These are phyloP conservation scores for Zizania latifolia DNA, from an alignment of 176 grass and related monocot genomes.

Conservation along the genomic window DNA sequence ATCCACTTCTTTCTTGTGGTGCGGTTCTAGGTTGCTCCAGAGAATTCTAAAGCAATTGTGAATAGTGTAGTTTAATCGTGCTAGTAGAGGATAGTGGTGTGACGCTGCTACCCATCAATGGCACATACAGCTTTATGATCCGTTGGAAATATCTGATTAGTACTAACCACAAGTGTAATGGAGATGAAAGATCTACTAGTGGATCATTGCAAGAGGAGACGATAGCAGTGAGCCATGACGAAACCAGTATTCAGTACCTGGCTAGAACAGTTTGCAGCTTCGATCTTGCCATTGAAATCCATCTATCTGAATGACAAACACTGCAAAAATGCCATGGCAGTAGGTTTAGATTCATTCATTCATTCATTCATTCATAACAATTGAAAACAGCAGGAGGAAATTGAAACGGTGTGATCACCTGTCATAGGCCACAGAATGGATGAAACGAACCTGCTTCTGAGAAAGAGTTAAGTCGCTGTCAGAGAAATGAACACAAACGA, in stretches of 20 bases:
- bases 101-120: slow-evolving; percentile 19
- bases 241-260: not conserved
- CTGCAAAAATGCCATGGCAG: not conserved
- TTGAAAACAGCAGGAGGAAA: not conserved
- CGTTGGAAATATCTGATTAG: not conserved
- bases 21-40: slow-evolving; percentile 8
- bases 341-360: not conserved
- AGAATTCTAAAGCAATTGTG: not conserved
- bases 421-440: not conserved
- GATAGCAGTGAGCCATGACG: not conserved
- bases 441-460: slow-evolving; percentile 13
- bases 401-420: no score
- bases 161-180: not conserved
- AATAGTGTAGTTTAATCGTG: slow-evolving; percentile 11
- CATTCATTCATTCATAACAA: no score
- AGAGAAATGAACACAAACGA: slow-evolving; percentile 4
- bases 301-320: not conserved
- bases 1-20: not conserved
- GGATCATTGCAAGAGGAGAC: not conserved
- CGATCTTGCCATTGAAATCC: not conserved
- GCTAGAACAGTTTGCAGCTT: not conserved
- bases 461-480: slow-evolving; percentile 15
- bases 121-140: not conserved
- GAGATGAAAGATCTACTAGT: not conserved
- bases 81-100: slow-evolving; percentile 16